Percentiles rank a stretch among this genome's conserved stretches.
phyloP scores from a whole-genome alignment of 2,329 filamentous ascomycete genomes.

The Bipolaris cookei region DNA sequence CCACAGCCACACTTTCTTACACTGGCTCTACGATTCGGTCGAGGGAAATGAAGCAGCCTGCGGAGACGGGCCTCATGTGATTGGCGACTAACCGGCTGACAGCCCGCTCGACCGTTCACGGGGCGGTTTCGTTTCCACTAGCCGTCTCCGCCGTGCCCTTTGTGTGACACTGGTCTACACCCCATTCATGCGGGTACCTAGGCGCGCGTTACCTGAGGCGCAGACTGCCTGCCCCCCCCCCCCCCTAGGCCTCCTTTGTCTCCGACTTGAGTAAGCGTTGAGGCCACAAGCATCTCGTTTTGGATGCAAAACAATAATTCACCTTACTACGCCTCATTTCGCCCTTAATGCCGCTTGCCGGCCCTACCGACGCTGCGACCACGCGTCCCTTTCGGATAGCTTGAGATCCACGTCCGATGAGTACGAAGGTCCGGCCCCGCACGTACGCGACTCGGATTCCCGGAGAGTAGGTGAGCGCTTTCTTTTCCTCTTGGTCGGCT shows the following conservation, averaged over 20 bases:
- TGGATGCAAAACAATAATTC: background rate
- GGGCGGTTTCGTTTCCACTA: background rate
- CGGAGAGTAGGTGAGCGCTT: background rate
- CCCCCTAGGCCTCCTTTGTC: background rate
- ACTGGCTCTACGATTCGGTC: slow-evolving; percentile 11
- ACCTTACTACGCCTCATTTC: background rate
- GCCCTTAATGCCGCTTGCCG: background rate
- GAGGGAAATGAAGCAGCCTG: slow-evolving; percentile 27
- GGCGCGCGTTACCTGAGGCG: background rate
- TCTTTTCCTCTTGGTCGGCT: background rate
- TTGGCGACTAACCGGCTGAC: slow-evolving; percentile 17
- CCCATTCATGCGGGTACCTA: background rate
- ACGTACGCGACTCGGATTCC: background rate
- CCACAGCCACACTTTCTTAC: background rate
- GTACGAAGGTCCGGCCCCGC: background rate
- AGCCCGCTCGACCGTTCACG: background rate
- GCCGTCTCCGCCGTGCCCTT: background rate
- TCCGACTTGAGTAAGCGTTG: background rate
- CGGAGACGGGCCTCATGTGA: slow-evolving; percentile 29
- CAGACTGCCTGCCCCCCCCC: background rate
- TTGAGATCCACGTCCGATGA: background rate
- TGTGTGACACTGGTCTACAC: background rate
- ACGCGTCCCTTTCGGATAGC: background rate
- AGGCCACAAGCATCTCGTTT: background rate
- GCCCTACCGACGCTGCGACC: background rate